These are phyloP conservation scores for Chaetomium fimeti DNA, from an alignment of 495 filamentous ascomycete species.

Conservation along the genomic window DNA sequence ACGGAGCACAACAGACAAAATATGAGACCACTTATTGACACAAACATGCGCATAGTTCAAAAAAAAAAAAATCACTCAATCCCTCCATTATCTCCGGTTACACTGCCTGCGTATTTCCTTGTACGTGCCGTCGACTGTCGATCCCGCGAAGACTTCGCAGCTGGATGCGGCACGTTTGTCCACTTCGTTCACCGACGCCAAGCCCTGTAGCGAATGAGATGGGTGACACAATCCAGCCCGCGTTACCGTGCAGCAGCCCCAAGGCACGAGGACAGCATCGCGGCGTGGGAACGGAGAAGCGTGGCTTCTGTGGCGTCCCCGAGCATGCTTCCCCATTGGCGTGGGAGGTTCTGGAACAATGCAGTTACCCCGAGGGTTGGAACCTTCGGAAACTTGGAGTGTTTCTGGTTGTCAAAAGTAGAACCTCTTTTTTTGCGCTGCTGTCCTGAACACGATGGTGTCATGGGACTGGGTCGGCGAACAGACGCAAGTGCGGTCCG, in stretches of 20 bases:
- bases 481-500: not conserved
- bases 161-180: constrained; percentile 3
- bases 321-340: not conserved
- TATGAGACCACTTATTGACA: not conserved
- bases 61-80: constrained; percentile 21
- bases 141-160: constrained; percentile 12
- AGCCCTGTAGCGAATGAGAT: constrained; percentile 24
- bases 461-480: not conserved
- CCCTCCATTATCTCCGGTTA: not conserved
- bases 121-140: not conserved
- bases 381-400: not conserved
- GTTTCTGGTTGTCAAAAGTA: constrained; percentile 6
- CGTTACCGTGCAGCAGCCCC: constrained; percentile 21
- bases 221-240: not conserved
- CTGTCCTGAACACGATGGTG: not conserved
- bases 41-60: not conserved
- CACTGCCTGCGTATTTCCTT: constrained; percentile 8
- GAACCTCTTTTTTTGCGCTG: not conserved
- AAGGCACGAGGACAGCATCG: constrained; percentile 6
- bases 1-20: not conserved
- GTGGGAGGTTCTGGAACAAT: constrained; percentile 15
- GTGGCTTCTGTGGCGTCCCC: constrained; percentile 4
- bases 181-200: constrained; percentile 22
- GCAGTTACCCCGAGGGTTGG: constrained; percentile 5
- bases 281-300: constrained; percentile 7